Evolutionary conservation across 768 basidiomycete genomes (phyloP), one percentile per base, ranked within the genome.

Genomic region (Mycena epipterygia): DNA sequence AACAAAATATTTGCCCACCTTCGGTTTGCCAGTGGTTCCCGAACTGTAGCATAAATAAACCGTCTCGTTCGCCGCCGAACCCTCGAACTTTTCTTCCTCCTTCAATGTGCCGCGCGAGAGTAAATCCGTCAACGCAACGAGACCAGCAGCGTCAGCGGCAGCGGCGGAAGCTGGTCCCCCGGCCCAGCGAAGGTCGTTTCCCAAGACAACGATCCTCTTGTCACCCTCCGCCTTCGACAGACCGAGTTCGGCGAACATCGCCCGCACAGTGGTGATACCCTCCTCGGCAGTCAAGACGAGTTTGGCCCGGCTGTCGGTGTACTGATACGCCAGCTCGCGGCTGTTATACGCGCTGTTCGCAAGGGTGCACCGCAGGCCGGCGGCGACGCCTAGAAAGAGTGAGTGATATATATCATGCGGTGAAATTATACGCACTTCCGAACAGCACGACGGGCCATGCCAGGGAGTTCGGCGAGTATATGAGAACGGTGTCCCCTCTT

Each of bases 21-120:
- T 92, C 1, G 91, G 87, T 53, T 85, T 84, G 0, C 91, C 89
- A 0, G 89, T 91, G 2, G 91, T 92, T 13, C 91, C 91, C 14
- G 74, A 76, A 42, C 75, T 77, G 65, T 79, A 80, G 53, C 79
- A 80, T 8, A 80, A 57, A 46, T 72, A 73, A 6, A 72, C 73
- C 0, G 77, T 77, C 62, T 80, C 79, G 53, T 78, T 42, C 8
- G 72, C 75, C 11, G 42, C 66, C 0, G 68, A 37, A 16, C 75
- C 77, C 32, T 78, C 76, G 44, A 79, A 79, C 44, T 44, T 68
- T 49, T 78, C 79, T 44, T 76, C 79, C 48, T 57, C 42, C 12
- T 57, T 56, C 53, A 79, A 30, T 16, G 48, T 64, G 17, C 71
- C 72, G n/a, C 65, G 63, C 17, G 30, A 27, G 14, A 79, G 52